Percentiles rank a stretch among this genome's conserved stretches.
These are phyloP conservation scores for Aspergillus indologenus DNA, from an alignment of 495 filamentous ascomycete genomes.

Conservation along the genomic window DNA sequence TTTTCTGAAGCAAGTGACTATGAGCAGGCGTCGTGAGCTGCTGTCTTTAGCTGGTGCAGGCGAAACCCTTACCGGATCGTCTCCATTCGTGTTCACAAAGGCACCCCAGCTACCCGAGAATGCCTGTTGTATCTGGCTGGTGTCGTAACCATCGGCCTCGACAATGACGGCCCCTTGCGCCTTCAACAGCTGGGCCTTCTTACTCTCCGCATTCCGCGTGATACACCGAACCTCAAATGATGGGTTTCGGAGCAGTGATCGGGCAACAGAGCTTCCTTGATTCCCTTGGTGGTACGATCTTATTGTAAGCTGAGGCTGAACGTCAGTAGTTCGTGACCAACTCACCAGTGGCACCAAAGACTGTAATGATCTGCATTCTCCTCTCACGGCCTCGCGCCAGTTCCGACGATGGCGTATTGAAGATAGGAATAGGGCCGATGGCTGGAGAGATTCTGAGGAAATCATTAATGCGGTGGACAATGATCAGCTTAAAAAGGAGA, in stretches of 20 bases:
- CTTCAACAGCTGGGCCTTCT: conserved; percentile 33
- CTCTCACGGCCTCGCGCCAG: too few species aligned
- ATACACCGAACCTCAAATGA: conserved; percentile 37
- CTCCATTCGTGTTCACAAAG: conserved; percentile 35
- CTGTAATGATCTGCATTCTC: too few species aligned
- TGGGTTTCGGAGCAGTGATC: conserved; percentile 30
- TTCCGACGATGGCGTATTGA: too few species aligned
- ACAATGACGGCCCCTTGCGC: conserved; percentile 48
- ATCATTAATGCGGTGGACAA: too few species aligned
- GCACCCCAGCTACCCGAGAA: conserved; percentile 28
- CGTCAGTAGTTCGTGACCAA: too few species aligned
- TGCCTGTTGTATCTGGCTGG: conserved; percentile 17
- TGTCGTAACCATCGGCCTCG: conserved; percentile 38
- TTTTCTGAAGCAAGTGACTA: conserved; percentile 13
- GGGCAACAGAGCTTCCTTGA: conserved; percentile 47
- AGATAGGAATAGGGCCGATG: too few species aligned
- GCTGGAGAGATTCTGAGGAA: too few species aligned
- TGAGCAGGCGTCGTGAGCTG: neutral
- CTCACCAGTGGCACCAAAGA: too few species aligned
- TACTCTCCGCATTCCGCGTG: conserved; percentile 38
- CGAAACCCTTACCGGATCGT: conserved; percentile 22
- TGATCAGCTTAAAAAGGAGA: too few species aligned
- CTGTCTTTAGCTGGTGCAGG: neutral
- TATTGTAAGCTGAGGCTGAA: too few species aligned
- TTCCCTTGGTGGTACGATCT: too few species aligned